Base-by-base conservation (phyloP, 352 stramenopile genomes). In the Phytophthora sp. region DNA sequence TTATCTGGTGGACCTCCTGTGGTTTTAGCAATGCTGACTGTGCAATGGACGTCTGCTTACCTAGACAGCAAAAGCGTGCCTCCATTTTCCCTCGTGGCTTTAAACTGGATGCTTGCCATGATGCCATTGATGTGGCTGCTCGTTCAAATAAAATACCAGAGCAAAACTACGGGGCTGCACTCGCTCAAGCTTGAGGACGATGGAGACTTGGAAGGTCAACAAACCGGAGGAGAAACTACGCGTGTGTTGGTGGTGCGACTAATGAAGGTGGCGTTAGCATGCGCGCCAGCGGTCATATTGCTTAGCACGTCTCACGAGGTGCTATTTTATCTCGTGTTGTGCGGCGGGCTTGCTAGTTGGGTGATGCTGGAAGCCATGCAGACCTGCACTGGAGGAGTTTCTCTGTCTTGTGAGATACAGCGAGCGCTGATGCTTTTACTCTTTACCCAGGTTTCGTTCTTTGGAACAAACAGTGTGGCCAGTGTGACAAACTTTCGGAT, bases 401-500 rank as follows among this genome's bases (percentile, higher is more conserved):
- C 31, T 41, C n/a, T 15, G 11, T 33, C 31, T 42, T 21, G 49
- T 18, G 84, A 91, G 26, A 59, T 90, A 11, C 86, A 78, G 0
- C 73, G 77, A 31, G 86, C 85, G 51, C 77, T 95, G 53, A 76
- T 89, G 24, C 88, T 93, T 47, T 54, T 93, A 44, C 33, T 93
- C 29, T 68, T 95, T 39, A 73, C 87, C 60, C 88, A 95, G 62
- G 82, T 93, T 33, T 82, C 83, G 30, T 95, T 95, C 57, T 95
- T 93, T 29, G 86, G 83, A n/a, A 95, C 85, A 16, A 84, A 71
- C 51, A 92, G 88, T 54, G 84, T 95, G 42, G 84, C 86, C 13
- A 90, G 79, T 49, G 90, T 95, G 83, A 93, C 83, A 64, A 84
- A 65, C 56, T 95, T 95, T 30, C 69, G 91, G 65, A 80, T 93